Base-by-base conservation (phyloP, 192 early-diverging fungal species). In the Mortierella antarctica region DNA sequence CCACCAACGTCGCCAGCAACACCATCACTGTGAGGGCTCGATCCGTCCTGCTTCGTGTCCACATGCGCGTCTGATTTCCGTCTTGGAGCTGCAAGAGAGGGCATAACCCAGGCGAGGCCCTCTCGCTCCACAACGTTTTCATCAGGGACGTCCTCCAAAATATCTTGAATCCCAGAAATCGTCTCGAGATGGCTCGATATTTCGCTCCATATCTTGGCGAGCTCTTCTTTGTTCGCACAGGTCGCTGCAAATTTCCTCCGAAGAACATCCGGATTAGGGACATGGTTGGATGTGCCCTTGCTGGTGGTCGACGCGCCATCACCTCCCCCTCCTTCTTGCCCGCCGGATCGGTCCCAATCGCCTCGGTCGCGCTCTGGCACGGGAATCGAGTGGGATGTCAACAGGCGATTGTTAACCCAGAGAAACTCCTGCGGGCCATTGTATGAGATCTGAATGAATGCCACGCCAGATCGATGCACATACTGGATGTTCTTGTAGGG, bases 361-460 rank as follows among this genome's bases (percentile, higher is more conserved):
- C 63, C 61, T 45, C 82, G 75, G 40, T 84, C 82, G 23, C 83
- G 73, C 6, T 84, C 79, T 1, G 77, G 75, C 8, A 84, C 45
- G 0, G 84, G 73, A 3, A 88, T 83, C 15, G 88, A 84, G 60
- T 87, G 88, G 12, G 86, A 87, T 18, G 89, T 89, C 63, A 90
- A 83, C 55, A 97, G 74, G 39, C 93, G 85, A 75, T 99, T 99
- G 69, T 93, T 93, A 15, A 95, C 88, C 96, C 96, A 99, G 55
- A 91, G 86, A 57, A 96, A 96, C 65, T 88, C 81, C 5, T 89
- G 89, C 6, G 91, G 88, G 5, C 88, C 86, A 50, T 71, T 72
- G 54, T 72, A 72, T 18, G 87, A 85, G 23, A 99, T 94, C 72
- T 98, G 97, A 52, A 99, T 90, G 87, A 98, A 97, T 2, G 95